Evolutionary conservation across 1,284 basidiomycete genomes (phyloP), one percentile per base, ranked within the genome.

Genomic region (Trametes hirsuta): DNA sequence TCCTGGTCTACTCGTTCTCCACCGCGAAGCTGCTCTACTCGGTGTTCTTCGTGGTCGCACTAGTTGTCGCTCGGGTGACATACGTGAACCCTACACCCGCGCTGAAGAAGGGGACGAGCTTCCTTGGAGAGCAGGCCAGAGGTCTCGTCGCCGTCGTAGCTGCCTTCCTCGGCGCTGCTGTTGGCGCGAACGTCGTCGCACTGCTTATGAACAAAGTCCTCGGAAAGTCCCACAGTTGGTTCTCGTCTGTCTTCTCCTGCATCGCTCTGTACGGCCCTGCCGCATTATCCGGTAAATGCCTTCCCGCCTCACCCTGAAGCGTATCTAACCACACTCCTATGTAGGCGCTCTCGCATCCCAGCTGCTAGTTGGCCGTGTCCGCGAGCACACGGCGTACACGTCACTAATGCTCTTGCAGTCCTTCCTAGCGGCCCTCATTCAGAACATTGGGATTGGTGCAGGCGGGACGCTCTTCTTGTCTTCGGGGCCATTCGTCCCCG

Each of bases 261-360:
- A 67, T 96, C 4, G 69, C 84, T 11, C 75, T 97, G n/a, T 98
- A 94, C 71, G 90, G 82, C 2, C 93, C 94, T 25, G 83, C 92
- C 0, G 86, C 86, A 0, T 69, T 93, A 9, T 78, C 88, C 50
- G 88, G 88, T 87, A 66, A 36, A 79, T 73, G 50, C 45, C 44
- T 1, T 6, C 40, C n/a, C 48, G 50, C 24, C 24, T 44, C 9
- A 8, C 4, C 49, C 1, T 41, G 18, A 2, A 6, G 25, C 48
- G 0, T 24, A 4, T 36, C 3, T 14, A 6, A 35, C 39, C 3
- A 50, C 14, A 35, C 2, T 25, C 21, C 2, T 5, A 18, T 3
- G 8, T 11, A 88, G 87, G 87, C 50, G 79, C 79, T 9, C 73
- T 91, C 21, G 61, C 79, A 10, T 83, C 83, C 1, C 87, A 90